These are phyloP conservation scores for Boletus coccyginus DNA, from an alignment of 768 basidiomycete genomes.

Conservation along the genomic window DNA sequence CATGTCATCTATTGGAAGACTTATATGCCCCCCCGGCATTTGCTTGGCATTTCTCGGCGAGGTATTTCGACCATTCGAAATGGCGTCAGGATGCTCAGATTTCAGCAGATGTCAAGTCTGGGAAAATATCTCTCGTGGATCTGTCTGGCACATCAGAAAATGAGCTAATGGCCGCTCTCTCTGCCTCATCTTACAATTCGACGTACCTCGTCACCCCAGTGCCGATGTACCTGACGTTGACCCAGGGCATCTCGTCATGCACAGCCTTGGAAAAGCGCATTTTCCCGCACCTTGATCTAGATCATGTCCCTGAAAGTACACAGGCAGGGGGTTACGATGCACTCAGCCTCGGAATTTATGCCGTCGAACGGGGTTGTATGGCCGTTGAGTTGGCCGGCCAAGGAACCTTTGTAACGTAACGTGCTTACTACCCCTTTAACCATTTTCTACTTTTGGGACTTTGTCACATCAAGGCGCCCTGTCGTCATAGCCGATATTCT, in stretches of 20 bases:
- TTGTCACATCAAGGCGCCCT: background rate
- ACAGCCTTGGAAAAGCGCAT: slow-evolving; percentile 23
- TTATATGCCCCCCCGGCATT: slow-evolving; percentile 38
- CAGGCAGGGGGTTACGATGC: slow-evolving; percentile 29
- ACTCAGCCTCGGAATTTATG: slow-evolving; percentile 34
- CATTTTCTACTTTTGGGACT: background rate
- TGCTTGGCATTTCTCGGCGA: slow-evolving; percentile 28
- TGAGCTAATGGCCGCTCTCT: slow-evolving; percentile 17
- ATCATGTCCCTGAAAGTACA: slow-evolving; percentile 34
- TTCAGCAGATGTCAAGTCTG: slow-evolving; percentile 22
- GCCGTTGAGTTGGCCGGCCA: background rate
- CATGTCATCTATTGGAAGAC: slow-evolving; percentile 39
- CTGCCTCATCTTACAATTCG: slow-evolving; percentile 1
- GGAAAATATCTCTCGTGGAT: slow-evolving; percentile 26
- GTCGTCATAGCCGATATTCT: background rate
- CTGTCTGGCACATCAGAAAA: slow-evolving; percentile 27
- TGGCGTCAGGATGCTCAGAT: background rate
- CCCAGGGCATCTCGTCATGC: slow-evolving; percentile 19
- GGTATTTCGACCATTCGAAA: slow-evolving; percentile 14
- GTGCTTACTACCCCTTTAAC: background rate
- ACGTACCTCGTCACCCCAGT: slow-evolving; percentile 33
- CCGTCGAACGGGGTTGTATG: slow-evolving; percentile 14
- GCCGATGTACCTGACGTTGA: slow-evolving; percentile 24
- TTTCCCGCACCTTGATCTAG: slow-evolving; percentile 39
- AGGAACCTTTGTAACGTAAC: slow-evolving; percentile 1